phyloP scores from a whole-genome alignment of 148 eudicot species.

The Vaccinium corymbosum region DNA sequence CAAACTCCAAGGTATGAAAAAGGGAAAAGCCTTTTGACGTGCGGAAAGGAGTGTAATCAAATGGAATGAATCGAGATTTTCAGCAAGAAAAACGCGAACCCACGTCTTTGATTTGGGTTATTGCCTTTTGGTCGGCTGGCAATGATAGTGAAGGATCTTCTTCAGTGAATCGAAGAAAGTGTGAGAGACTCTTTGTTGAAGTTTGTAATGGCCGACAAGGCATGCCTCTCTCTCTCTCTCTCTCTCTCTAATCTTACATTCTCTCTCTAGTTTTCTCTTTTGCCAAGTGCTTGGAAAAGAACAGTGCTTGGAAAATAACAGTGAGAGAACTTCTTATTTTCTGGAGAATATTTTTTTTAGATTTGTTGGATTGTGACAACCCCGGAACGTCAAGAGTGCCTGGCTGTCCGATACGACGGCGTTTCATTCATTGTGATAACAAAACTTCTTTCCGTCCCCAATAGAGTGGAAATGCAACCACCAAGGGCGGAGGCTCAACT shows the following conservation, averaged over 20 bases:
- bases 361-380: constrained; percentile 28
- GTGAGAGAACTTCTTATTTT: constrained; percentile 17
- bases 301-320: constrained; percentile 26
- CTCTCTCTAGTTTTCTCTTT: constrained; percentile 14
- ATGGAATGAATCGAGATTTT: constrained; percentile 31
- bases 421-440: too few species aligned
- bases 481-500: too few species aligned
- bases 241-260: constrained; percentile 11
- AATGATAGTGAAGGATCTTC: constrained; percentile 15
- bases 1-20: neutral
- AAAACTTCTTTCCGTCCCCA: too few species aligned
- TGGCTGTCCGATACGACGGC: neutral
- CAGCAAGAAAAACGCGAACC: constrained; percentile 5
- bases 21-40: constrained; percentile 3
- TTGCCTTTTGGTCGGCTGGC: constrained; percentile 11
- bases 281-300: constrained; percentile 20
- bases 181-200: constrained; percentile 25
- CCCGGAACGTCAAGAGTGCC: neutral
- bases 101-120: constrained; percentile 18
- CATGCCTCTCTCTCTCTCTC: constrained; percentile 44
- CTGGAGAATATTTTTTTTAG: constrained; percentile 1
- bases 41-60: constrained; percentile 19
- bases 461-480: too few species aligned
- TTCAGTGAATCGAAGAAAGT: constrained; percentile 16
- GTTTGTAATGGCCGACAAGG: constrained; percentile 72